Evolutionary conservation across 164 flowering plant species (phyloP), one percentile per base, ranked within the genome.

Genomic region (Warburgia ugandensis): DNA sequence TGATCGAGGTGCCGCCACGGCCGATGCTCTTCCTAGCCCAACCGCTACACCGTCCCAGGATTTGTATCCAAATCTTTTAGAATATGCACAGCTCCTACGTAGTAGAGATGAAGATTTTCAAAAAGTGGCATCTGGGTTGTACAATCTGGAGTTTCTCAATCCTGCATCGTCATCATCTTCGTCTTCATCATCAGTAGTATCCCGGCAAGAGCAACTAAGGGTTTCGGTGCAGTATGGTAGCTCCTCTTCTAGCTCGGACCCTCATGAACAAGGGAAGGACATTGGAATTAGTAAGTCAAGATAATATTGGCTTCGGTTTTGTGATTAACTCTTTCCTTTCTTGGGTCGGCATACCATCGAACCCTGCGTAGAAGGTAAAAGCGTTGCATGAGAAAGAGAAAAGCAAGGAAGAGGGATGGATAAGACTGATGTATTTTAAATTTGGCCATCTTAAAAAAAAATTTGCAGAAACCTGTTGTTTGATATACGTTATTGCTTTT

Each of bases 41-140:
- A 12, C 52, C 9, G 61, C 45, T 3, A 27, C 40, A 32, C 45
- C 38, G 36, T 13, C 50, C 5, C 65, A 46, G 0, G 45, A 43
- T 2, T 21, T 52, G 16, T 64, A 60, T 39, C 65, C 74, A 14
- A 64, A 66, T 55, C 40, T 50, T 16, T 11, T 37, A 48, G 71
- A 68, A 13, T 71, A 74, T 40, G 59, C 68, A 1, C 78, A 71
- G 41, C 32, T 58, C 44, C 65, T 67, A 29, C 21, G 32, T 9
- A 35, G 64, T 52, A 46, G 60, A 13, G 65, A 49, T 29, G 61
- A 59, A 10, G 62, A 55, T 27, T n/a, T 68, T 12, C 66, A 45
- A 6, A 25, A 54, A 33, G 60, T 20, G 5, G 44, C 58, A 1
- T 44, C 73, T 0, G 45, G 19, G 50, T 33, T 56, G 5, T 61